Base-by-base conservation (phyloP, 2,329 filamentous ascomycete genomes). In the Plenodomus tracheiphilus region DNA sequence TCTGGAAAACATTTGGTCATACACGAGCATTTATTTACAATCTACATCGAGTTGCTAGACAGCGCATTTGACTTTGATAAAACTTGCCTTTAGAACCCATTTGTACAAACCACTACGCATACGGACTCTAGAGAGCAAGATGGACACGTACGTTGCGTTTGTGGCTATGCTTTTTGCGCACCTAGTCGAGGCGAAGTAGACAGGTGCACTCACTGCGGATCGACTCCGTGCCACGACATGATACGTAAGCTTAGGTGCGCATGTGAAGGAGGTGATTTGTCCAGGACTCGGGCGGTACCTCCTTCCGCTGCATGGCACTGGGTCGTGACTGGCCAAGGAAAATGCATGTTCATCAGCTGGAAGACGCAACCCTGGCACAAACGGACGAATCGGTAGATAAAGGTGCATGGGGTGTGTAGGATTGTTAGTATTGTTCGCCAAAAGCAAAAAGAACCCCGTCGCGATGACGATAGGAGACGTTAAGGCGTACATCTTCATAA, bases 1-100 rank as follows among this genome's bases (percentile, higher is more conserved):
- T 69, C 64, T 55, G 43, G 39, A 51, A 35, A 38, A 20, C 44
- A 46, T 18, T 6, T 35, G 28, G n/a, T n/a, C n/a, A n/a, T n/a
- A n/a, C n/a, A n/a, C n/a, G n/a, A n/a, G n/a, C 17, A 20, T 42
- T 11, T 35, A n/a, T 4, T 21, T n/a, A 19, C 10, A 15, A 15
- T 32, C 4, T 32, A 32, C 28, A 32, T 32, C 4, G 28, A 32
- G 4, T 32, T 25, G 22, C 22, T 25, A 25, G 22, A 10, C 22
- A 25, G n/a, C n/a, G n/a, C n/a, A n/a, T n/a, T n/a, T n/a, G n/a
- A n/a, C n/a, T n/a, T n/a, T n/a, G n/a, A n/a, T n/a, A n/a, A n/a
- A n/a, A n/a, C n/a, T n/a, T n/a, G n/a, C n/a, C n/a, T n/a, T n/a
- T n/a, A n/a, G n/a, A n/a, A n/a, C n/a, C n/a, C n/a, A n/a, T n/a